Percentiles rank a stretch among this genome's conserved stretches.
These are phyloP conservation scores for Phialophora macrospora DNA, from an alignment of 2,329 filamentous ascomycete species.

Conservation along the genomic window DNA sequence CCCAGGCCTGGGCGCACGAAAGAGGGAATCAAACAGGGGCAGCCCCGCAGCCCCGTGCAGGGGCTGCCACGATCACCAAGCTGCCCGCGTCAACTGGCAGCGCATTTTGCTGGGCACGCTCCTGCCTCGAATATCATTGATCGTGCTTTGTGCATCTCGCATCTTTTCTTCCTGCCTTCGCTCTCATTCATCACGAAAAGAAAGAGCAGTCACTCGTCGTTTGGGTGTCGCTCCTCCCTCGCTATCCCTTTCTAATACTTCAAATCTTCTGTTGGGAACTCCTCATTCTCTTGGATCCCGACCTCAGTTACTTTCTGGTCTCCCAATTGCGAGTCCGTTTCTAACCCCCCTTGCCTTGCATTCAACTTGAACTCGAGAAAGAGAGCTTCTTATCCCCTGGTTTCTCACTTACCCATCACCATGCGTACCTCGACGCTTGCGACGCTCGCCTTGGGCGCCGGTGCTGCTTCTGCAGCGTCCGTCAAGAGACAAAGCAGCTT, in stretches of 20 bases:
- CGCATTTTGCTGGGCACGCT: neutral
- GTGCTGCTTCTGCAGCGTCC: constrained; percentile 52
- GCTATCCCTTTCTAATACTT: constrained; percentile 36
- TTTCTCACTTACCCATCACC: constrained; percentile 38
- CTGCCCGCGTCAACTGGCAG: constrained; percentile 6
- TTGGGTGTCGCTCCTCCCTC: constrained; percentile 40
- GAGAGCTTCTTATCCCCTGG: constrained; percentile 11
- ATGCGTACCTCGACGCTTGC: constrained; percentile 61
- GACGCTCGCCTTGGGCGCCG: constrained; percentile 53
- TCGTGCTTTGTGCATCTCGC: constrained; percentile 4
- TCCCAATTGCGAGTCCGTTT: constrained; percentile 10
- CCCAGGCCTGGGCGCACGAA: constrained; percentile 12
- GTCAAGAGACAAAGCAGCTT: constrained; percentile 52
- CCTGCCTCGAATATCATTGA: constrained; percentile 8
- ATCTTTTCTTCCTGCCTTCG: constrained; percentile 8
- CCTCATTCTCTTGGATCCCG: constrained; percentile 34
- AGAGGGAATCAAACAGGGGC: constrained; percentile 7
- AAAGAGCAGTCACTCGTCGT: constrained; percentile 37
- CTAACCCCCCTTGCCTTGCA: constrained; percentile 18
- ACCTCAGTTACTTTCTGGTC: constrained; percentile 22
- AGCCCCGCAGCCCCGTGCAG: neutral
- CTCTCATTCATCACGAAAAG: constrained; percentile 31
- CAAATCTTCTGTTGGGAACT: constrained; percentile 31
- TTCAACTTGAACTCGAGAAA: constrained; percentile 3
- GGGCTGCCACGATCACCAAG: constrained; percentile 1